Evolutionary conservation across 2,329 filamentous ascomycete species (phyloP).

Genomic region (Alternaria ventricosa): DNA sequence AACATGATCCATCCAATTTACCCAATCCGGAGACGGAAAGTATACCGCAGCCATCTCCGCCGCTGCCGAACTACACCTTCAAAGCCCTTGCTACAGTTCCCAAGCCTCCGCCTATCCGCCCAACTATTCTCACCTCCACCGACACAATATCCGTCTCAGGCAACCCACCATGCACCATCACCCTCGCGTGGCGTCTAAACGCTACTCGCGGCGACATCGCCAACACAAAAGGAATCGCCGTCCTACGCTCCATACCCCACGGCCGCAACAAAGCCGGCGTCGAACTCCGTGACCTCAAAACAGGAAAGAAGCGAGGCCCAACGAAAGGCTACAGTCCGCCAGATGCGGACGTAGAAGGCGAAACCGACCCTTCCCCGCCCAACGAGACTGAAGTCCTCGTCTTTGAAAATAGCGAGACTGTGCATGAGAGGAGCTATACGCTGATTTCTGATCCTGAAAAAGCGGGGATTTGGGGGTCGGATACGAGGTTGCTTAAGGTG

Average conservation of each 20-base stretch:
- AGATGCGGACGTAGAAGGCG: not conserved
- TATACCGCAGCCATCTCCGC: not conserved
- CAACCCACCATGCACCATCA: not conserved
- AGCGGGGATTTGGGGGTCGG: not conserved
- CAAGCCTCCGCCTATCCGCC: not conserved
- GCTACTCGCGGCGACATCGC: not conserved
- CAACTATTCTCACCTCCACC: fast-evolving
- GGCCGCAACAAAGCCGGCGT: not conserved
- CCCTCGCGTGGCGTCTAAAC: not conserved
- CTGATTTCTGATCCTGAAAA: not conserved
- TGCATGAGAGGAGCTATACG: not conserved
- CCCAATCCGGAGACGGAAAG: not conserved
- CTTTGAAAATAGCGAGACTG: not conserved
- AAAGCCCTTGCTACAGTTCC: not conserved
- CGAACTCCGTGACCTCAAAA: not conserved
- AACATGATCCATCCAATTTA: not conserved
- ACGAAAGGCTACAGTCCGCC: not conserved
- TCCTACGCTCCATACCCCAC: not conserved
- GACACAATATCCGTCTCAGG: not conserved
- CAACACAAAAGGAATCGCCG: not conserved
- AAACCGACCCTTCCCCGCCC: not conserved
- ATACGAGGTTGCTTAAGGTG: not conserved
- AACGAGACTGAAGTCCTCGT: not conserved
- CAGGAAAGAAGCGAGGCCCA: not conserved
- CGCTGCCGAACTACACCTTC: not conserved